phyloP scores from a whole-genome alignment of 75 land plant species.

The Azolla pinnata region DNA sequence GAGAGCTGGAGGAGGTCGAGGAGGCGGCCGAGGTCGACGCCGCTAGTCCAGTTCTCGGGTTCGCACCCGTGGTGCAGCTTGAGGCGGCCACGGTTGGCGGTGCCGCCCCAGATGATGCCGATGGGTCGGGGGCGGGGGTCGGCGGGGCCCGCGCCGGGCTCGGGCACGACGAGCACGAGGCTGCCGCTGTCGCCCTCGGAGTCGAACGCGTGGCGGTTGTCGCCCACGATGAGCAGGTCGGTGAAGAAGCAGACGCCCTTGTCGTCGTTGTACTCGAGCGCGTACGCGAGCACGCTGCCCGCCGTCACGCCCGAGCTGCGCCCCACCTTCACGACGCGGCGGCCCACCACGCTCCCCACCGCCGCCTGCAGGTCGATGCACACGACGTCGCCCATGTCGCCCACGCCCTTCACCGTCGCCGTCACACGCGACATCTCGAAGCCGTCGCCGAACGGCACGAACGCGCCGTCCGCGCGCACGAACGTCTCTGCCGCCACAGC shows the following conservation, averaged over 20 bases:
- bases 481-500: conserved; percentile 25
- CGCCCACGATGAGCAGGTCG: conserved; percentile 76
- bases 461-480: conserved; percentile 38
- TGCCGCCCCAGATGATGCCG: conserved; percentile 86
- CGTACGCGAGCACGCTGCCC: conserved; percentile 71
- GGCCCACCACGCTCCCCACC: conserved; percentile 53
- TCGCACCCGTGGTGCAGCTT: conserved; percentile 55
- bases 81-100: conserved; percentile 63
- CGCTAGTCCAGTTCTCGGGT: conserved; percentile 86
- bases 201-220: conserved; percentile 71
- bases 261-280: conserved; percentile 82
- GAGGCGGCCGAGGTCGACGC: conserved; percentile 82
- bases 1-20: conserved; percentile 79
- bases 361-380: conserved; percentile 63
- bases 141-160: no score
- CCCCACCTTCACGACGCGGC: conserved; percentile 68
- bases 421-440: conserved; percentile 33
- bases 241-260: conserved; percentile 80
- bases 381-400: conserved; percentile 54
- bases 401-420: conserved; percentile 29
- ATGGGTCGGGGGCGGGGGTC: conserved; percentile 54
- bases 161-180: conserved; percentile 40
- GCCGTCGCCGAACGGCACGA: conserved; percentile 31
- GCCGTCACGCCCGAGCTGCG: conserved; percentile 72
- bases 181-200: conserved; percentile 88